A percentile compares a stretch with the other conserved stretches of the same genome.
These are phyloP conservation scores for Ormosia emarginata DNA, from an alignment of 306 rosid species.

Conservation along the genomic window DNA sequence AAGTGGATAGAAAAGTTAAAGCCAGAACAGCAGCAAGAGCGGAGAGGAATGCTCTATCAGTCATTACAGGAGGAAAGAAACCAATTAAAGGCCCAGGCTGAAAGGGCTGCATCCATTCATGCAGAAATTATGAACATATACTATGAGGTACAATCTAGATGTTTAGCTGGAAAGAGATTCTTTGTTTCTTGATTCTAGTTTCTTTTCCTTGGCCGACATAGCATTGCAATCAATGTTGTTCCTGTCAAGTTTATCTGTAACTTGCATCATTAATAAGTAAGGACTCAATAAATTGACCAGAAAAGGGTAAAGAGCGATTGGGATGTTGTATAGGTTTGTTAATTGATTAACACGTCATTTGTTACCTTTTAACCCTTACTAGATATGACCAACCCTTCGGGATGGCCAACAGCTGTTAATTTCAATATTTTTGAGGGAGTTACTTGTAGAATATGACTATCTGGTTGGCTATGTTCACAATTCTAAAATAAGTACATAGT, in stretches of 20 bases:
- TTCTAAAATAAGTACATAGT: neutral
- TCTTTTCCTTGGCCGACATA: constrained; percentile 11
- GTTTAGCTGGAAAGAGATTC: constrained; percentile 11
- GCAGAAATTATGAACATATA: constrained; percentile 53
- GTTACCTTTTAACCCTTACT: neutral
- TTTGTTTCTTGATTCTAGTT: constrained; percentile 15
- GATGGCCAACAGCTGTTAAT: neutral
- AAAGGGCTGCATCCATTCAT: constrained; percentile 63
- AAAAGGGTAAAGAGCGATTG: neutral
- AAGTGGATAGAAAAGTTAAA: constrained; percentile 69
- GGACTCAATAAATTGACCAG: neutral
- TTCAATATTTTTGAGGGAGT: neutral
- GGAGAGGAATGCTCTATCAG: constrained; percentile 70
- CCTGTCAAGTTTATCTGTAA: constrained; percentile 14
- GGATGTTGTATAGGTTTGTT: neutral
- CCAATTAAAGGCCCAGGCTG: constrained; percentile 64
- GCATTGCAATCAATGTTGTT: constrained; percentile 6
- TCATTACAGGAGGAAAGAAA: constrained; percentile 74
- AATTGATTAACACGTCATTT: neutral
- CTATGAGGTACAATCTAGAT: constrained; percentile 57
- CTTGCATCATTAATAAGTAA: constrained; percentile 9
- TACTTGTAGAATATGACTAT: neutral
- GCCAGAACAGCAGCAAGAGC: constrained; percentile 83
- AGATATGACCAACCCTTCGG: constrained; percentile 9
- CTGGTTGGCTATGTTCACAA: neutral